These are phyloP conservation scores for Chrysosporium queenslandicum DNA, from an alignment of 2,329 filamentous ascomycete genomes.

Conservation along the genomic window DNA sequence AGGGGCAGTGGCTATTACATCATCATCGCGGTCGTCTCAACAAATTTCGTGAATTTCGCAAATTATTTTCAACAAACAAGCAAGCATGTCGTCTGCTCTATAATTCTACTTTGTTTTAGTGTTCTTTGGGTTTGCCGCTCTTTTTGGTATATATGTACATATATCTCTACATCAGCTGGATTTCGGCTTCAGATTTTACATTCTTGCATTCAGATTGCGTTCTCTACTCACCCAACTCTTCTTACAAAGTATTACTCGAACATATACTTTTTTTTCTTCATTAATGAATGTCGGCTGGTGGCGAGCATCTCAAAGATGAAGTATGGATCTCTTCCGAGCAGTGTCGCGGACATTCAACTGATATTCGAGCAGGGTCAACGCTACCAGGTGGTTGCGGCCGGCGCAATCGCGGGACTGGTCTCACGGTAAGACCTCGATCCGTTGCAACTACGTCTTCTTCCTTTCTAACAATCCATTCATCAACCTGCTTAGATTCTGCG, in stretches of 20 bases:
- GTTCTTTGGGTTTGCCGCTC: background rate
- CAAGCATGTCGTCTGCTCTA: background rate
- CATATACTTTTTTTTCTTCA: conserved; percentile 4
- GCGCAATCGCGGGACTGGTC: conserved; percentile 69
- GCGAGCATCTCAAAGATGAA: conserved; percentile 60
- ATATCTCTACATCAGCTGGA: no score
- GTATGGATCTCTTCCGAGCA: conserved; percentile 29
- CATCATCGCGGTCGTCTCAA: background rate
- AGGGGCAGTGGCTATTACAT: background rate
- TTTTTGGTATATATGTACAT: background rate
- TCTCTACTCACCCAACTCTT: background rate
- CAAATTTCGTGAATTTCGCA: background rate
- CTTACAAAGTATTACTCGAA: no score
- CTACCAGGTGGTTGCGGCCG: conserved; percentile 55
- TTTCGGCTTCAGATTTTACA: background rate
- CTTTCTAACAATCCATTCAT: background rate
- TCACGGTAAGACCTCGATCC: conserved; percentile 53
- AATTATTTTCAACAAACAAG: background rate
- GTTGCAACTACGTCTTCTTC: no score
- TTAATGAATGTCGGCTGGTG: conserved; percentile 54
- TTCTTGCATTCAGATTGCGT: background rate
- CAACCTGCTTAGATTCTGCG: conserved; percentile 66
- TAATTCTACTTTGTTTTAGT: background rate
- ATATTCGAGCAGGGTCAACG: conserved; percentile 47
- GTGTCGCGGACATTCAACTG: background rate